Percentiles rank a stretch among this genome's conserved stretches.
phyloP scores from a whole-genome alignment of 345 rosid genomes.

The Populus deltoides region DNA sequence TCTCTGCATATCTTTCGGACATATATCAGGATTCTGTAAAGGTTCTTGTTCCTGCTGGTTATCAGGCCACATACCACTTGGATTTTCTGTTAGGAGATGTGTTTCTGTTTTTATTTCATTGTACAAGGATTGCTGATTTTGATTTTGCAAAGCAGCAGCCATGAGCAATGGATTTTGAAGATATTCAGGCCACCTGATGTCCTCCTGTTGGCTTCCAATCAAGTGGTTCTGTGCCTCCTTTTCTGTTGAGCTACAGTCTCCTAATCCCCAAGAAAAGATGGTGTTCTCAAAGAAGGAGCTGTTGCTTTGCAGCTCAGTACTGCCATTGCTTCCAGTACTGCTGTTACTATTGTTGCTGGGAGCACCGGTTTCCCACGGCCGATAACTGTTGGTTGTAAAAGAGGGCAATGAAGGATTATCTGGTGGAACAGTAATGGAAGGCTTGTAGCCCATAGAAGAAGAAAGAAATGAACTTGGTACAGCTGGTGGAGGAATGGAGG shows the following conservation, averaged over 20 bases:
- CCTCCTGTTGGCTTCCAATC: constrained; percentile 36
- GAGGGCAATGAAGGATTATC: constrained; percentile 37
- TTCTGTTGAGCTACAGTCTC: constrained; percentile 44
- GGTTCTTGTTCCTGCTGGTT: constrained; percentile 49
- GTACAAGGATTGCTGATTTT: constrained; percentile 49
- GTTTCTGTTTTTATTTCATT: constrained; percentile 73
- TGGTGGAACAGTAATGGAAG: constrained; percentile 27
- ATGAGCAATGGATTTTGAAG: constrained; percentile 46
- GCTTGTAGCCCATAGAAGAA: constrained; percentile 38
- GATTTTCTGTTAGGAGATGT: constrained; percentile 38
- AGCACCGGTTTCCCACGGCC: constrained; percentile 42
- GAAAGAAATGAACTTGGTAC: constrained; percentile 35
- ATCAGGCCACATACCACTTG: constrained; percentile 51
- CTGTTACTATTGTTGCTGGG: constrained; percentile 35
- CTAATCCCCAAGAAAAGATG: constrained; percentile 52
- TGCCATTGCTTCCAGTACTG: constrained; percentile 41
- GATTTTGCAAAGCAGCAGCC: constrained; percentile 58
- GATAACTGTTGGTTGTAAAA: constrained; percentile 28
- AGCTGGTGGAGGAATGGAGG: constrained; percentile 33
- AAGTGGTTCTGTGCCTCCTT: constrained; percentile 39
- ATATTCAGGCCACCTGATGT: constrained; percentile 46
- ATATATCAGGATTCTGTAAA: constrained; percentile 30
- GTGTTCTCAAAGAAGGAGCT: constrained; percentile 51
- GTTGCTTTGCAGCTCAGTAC: constrained; percentile 48
- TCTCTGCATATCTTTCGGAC: constrained; percentile 36